Evolutionary conservation across 371 early-diverging fungal species (phyloP), one percentile per base, ranked within the genome.

Genomic region (Mucor velutinosus): DNA sequence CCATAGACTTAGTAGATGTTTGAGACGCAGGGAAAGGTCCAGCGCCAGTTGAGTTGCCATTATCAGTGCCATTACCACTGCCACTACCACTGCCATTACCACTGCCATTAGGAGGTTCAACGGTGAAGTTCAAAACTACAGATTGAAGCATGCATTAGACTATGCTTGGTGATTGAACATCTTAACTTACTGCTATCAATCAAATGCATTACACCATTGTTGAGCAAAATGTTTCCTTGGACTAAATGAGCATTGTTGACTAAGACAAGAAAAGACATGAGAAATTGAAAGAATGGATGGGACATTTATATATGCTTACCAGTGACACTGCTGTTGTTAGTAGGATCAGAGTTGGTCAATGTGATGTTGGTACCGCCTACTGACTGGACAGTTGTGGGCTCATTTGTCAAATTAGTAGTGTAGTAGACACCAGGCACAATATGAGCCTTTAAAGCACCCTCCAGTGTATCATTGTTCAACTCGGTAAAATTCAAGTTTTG

Each of bases 201-300:
- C 23, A 81, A 43, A 57, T 85, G 85, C 47, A 85, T 66, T 0
- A 85, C 85, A 30, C 85, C 85, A 58, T 78, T 77, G 64, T 79
- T 65, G 15, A 72, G 58, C 12, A 85, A 41, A 14, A 85, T 69
- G 49, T 85, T 75, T 10, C 76, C 65, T 12, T 72, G 37, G 7
- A 78, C 78, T 32, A 85, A 47, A 4, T 49, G 73, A 1, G 76
- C 70, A 29, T 65, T 66, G 51, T 74, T 74, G 32, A 69, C 63
- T 69, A 51, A 4, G 2, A 33, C 33, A 33, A 33, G 8, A 33
- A 3, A 7, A 7, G 33, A 33, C 8, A 33, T 33, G 33, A 33
- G 33, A 33, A 33, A 8, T 3, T 49, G 49, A 3, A n/a, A 0
- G 1, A 17, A 43, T 41, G 17, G 14, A 41, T 41, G 11, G 0